Percentiles rank a stretch among this genome's conserved stretches.
Evolutionary conservation across 2,329 filamentous ascomycete genomes (phyloP).

Genomic region (Talaromyces islandicus): DNA sequence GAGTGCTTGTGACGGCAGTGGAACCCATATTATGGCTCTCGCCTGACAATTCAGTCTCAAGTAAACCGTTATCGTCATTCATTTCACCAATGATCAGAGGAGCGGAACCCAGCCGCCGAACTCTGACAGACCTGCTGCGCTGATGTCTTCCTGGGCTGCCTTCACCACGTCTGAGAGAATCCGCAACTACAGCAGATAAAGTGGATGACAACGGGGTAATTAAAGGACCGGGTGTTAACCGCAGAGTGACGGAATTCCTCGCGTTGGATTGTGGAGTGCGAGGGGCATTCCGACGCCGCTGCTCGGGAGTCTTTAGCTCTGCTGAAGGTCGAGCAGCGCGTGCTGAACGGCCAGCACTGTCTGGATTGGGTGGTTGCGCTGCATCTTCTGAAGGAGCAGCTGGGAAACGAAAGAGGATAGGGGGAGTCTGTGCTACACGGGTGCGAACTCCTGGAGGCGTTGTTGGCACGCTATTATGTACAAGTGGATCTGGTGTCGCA

Average conservation of each 20-base stretch:
- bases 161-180: constrained; percentile 55
- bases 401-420: constrained; percentile 34
- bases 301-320: constrained; percentile 17
- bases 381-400: constrained; percentile 28
- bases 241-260: constrained; percentile 44
- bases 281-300: constrained; percentile 22
- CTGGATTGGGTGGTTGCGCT: constrained; percentile 9
- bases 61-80: constrained; percentile 14
- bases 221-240: constrained; percentile 53
- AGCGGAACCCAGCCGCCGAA: constrained; percentile 2
- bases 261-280: constrained; percentile 34
- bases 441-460: constrained; percentile 18
- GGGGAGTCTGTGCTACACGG: constrained; percentile 20
- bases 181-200: constrained; percentile 59
- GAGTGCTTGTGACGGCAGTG: constrained; percentile 8
- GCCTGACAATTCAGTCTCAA: constrained; percentile 15
- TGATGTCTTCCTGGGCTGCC: constrained; percentile 33
- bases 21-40: constrained; percentile 12
- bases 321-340: neutral
- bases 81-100: neutral
- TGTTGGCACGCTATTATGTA: constrained; percentile 15
- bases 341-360: constrained; percentile 9
- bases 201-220: constrained; percentile 56
- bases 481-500: constrained; percentile 18
- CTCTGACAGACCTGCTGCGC: constrained; percentile 12